Evolutionary conservation across 2,329 filamentous ascomycete species (phyloP), one percentile per base, ranked within the genome.

Genomic region (Hirsutella minnesotensis): DNA sequence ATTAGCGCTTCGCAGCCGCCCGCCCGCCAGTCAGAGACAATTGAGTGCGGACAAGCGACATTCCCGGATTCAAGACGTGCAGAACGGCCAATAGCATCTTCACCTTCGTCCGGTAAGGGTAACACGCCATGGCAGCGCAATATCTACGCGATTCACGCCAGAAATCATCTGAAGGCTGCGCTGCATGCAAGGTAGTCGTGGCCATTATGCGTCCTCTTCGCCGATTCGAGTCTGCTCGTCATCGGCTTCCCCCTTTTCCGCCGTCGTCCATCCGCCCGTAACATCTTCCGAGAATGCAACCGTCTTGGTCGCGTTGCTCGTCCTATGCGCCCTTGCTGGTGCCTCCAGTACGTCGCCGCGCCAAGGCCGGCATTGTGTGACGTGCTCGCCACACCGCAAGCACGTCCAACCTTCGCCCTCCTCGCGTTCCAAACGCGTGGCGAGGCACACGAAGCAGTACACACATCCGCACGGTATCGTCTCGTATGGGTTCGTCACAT

Each of bases 371-470:
- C 90, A 96, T 58, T 89, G 80, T 57, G 83, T 87, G 39, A 94
- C 79, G 18, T 83, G 60, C 56, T 86, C 83, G 16, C 89, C 89
- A 56, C 92, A 98, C 18, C 92, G 76, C 38, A 98, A 67, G 64
- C 92, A 98, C 10, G 79, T 75, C 87, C 89, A 95, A 3, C 90
- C 90, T 56, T 95, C 87, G 27, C 90, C 92, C 59, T 95, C 90
- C 62, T 96, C 90, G 5, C 82, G 79, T 62, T 95, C 90, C 36
- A 98, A 73, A 46, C 86, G 79, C 45, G 88, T 86, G 3, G 89
- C 87, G n/a, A 96, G 65, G 56, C 92, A 98, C 16, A 94, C 86
- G 58, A 94, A 98, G 63, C 92, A 98, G 65, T 96, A 98, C 46
- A 95, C 73, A 60, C 89, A 95, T 1, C 84, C 84, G 55, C 92